These are phyloP conservation scores for Ustulina deusta DNA, from an alignment of 2,329 filamentous ascomycete genomes.

Conservation along the genomic window DNA sequence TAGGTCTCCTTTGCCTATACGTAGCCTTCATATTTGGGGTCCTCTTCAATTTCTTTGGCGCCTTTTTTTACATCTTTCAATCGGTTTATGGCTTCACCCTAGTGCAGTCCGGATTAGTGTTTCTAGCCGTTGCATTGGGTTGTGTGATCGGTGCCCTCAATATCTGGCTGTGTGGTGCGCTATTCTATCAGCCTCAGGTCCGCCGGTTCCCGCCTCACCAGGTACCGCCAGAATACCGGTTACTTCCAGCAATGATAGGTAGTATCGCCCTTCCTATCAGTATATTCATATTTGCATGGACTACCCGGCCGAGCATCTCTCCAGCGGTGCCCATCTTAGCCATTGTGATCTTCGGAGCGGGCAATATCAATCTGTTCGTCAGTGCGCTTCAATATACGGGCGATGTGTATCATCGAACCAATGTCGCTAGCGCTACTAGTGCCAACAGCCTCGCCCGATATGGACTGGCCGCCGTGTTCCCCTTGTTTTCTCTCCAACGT, in stretches of 20 bases:
- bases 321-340: slow-evolving; percentile 65
- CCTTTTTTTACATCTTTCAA: slow-evolving; percentile 62
- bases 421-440: slow-evolving; percentile 68
- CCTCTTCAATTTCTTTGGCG: slow-evolving; percentile 65
- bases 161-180: slow-evolving; percentile 56
- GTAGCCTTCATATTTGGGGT: slow-evolving; percentile 64
- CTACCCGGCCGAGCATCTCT: slow-evolving; percentile 57
- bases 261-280: slow-evolving; percentile 64
- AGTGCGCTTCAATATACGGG: slow-evolving; percentile 54
- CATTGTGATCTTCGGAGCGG: slow-evolving; percentile 69
- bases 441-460: slow-evolving; percentile 71
- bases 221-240: slow-evolving; percentile 64
- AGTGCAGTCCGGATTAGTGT: slow-evolving; percentile 59
- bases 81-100: slow-evolving; percentile 58
- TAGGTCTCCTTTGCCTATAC: slow-evolving; percentile 66
- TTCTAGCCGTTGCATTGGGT: slow-evolving; percentile 60
- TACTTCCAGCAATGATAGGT: slow-evolving; percentile 70
- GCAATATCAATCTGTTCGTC: slow-evolving; percentile 70
- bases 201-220: slow-evolving; percentile 50
- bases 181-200: slow-evolving; percentile 57
- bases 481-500: slow-evolving; percentile 71
- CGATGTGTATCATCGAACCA: slow-evolving; percentile 67
- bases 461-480: slow-evolving; percentile 66
- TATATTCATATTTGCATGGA: slow-evolving; percentile 73
- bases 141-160: slow-evolving; percentile 59